A percentile compares a stretch with the other conserved stretches of the same genome.
These are phyloP conservation scores for Cunninghamia lanceolata DNA, from an alignment of 75 land plant genomes.

Conservation along the genomic window DNA sequence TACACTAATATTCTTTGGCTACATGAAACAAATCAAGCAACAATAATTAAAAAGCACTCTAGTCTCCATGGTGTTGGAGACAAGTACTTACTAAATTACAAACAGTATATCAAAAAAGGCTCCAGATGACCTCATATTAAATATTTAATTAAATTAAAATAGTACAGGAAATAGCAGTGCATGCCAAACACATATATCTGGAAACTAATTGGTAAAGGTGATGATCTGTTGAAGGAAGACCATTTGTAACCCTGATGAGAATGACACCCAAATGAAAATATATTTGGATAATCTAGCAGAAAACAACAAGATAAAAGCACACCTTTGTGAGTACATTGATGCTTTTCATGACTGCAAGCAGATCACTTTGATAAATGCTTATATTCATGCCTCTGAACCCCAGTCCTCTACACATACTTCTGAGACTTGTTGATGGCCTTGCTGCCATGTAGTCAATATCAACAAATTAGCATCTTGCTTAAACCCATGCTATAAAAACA, in stretches of 20 bases:
- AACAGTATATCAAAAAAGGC: background rate
- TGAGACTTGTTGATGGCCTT: background rate
- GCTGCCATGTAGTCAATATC: background rate
- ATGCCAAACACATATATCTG: background rate
- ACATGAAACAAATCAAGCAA: background rate
- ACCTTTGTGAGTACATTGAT: background rate
- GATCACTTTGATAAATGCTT: background rate
- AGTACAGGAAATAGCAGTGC: background rate
- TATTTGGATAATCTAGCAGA: background rate
- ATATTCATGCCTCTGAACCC: background rate
- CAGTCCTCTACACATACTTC: background rate
- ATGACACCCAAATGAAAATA: background rate
- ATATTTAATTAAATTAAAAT: background rate
- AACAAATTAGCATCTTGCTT: constrained; percentile 5
- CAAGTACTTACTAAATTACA: background rate
- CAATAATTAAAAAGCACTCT: background rate
- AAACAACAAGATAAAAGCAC: background rate
- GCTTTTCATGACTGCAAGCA: background rate
- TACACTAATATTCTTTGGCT: background rate
- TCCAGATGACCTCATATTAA: background rate
- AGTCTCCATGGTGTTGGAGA: background rate
- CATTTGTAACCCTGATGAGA: background rate
- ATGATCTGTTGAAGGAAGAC: background rate
- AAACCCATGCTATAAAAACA: background rate
- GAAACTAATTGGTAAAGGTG: background rate